Evolutionary conservation across 306 rosid species (phyloP).

Genomic region (Boehmeria nivea): DNA sequence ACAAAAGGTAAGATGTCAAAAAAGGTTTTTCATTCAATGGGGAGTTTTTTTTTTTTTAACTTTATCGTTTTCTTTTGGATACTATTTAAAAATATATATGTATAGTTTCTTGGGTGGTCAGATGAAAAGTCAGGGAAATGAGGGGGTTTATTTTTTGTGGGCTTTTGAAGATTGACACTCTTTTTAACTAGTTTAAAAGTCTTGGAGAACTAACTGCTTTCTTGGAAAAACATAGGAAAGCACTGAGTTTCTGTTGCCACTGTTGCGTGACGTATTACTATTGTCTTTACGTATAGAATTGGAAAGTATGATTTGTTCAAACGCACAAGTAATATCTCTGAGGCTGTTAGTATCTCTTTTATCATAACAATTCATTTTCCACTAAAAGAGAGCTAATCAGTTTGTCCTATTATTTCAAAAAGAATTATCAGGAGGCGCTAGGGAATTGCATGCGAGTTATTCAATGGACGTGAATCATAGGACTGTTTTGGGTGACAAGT

Average conservation of each 20-base stretch:
- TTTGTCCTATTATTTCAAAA: background rate
- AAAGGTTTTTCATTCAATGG: constrained; percentile 12
- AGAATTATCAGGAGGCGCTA: constrained; percentile 47
- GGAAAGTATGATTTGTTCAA: too few species aligned
- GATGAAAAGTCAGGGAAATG: constrained; percentile 2
- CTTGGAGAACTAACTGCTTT: constrained; percentile 4
- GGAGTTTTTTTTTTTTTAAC: background rate
- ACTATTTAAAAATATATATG: too few species aligned
- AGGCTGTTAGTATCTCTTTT: too few species aligned
- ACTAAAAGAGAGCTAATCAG: constrained; percentile 11
- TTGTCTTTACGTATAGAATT: constrained; percentile 1
- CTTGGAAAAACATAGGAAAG: background rate
- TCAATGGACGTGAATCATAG: constrained; percentile 48
- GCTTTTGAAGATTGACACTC: background rate
- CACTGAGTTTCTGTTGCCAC: constrained; percentile 1
- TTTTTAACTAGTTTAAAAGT: background rate
- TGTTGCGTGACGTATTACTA: constrained; percentile 18
- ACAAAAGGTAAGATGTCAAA: constrained; percentile 25
- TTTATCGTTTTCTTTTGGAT: too few species aligned
- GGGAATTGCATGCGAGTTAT: constrained; percentile 34
- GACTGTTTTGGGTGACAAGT: constrained; percentile 24
- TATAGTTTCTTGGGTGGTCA: constrained; percentile 1
- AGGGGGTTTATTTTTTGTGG: background rate
- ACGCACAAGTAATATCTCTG: too few species aligned
- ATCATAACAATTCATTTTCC: constrained; percentile 10